These are phyloP conservation scores for Leccinum obscurum DNA, from an alignment of 768 basidiomycete genomes.

Conservation along the genomic window DNA sequence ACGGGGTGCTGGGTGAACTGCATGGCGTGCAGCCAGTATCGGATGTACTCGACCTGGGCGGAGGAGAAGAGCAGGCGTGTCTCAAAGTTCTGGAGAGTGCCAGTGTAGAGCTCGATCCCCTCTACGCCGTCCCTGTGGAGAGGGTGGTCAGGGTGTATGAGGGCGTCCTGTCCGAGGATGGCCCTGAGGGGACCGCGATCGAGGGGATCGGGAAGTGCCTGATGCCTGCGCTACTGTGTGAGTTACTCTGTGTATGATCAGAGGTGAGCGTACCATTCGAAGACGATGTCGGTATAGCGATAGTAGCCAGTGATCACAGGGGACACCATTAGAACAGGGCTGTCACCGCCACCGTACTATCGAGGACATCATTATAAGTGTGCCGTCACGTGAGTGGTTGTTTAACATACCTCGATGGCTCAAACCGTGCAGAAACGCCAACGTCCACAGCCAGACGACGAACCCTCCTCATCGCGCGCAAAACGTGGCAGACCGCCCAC, in stretches of 20 bases:
- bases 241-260: background rate
- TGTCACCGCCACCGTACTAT: background rate
- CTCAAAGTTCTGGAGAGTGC: conserved; percentile 75
- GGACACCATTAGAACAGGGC: conserved; percentile 24
- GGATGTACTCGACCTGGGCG: conserved; percentile 79
- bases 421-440: conserved; percentile 63
- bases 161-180: conserved; percentile 65
- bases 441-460: conserved; percentile 26
- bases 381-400: background rate
- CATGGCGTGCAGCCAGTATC: conserved; percentile 82
- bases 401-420: conserved; percentile 48
- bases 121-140: conserved; percentile 59
- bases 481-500: conserved; percentile 59
- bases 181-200: conserved; percentile 68
- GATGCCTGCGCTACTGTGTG: conserved; percentile 43
- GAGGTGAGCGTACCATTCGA: conserved; percentile 58
- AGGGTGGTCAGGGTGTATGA: conserved; percentile 73
- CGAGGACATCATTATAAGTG: too few relatives aligned
- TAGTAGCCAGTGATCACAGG: conserved; percentile 71
- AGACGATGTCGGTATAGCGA: conserved; percentile 84
- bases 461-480: conserved; percentile 30
- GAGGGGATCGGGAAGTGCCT: conserved; percentile 54
- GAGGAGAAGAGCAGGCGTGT: conserved; percentile 81
- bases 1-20: conserved; percentile 61
- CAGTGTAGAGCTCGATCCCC: conserved; percentile 73